Percentiles rank a stretch among this genome's conserved stretches.
These are phyloP conservation scores for Umbelopsis ramanniana DNA, from an alignment of 192 early-diverging fungal species.

Conservation along the genomic window DNA sequence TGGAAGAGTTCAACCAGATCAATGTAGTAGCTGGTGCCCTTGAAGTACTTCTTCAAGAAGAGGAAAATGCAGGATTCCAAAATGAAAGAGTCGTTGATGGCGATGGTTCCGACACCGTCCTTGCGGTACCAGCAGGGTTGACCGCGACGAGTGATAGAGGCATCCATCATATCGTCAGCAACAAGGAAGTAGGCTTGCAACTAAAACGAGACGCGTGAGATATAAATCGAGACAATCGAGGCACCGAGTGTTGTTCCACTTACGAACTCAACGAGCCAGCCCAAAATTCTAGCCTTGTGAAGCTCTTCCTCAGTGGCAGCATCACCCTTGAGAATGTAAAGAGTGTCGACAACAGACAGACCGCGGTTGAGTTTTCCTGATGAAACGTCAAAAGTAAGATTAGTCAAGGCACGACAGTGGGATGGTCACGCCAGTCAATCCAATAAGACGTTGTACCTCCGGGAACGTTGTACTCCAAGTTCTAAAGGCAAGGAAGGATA, in stretches of 20 bases:
- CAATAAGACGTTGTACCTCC: constrained; percentile 51
- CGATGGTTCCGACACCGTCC: constrained; percentile 82
- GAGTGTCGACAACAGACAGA: constrained; percentile 89
- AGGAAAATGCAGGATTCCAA: constrained; percentile 92
- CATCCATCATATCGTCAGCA: constrained; percentile 99
- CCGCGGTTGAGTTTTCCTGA: constrained; percentile 98
- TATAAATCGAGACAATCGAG: neutral
- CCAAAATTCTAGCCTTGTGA: constrained; percentile 86
- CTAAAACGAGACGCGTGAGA: constrained; percentile 46
- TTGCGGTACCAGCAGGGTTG: constrained; percentile 96
- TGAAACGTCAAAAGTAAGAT: neutral
- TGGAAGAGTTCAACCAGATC: constrained; percentile 95
- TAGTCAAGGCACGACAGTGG: neutral
- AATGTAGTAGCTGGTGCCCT: constrained; percentile 80
- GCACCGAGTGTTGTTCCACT: constrained; percentile 13
- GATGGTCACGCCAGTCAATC: neutral
- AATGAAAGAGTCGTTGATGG: constrained; percentile 97
- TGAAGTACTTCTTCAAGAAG: constrained; percentile 95
- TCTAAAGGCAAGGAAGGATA: constrained; percentile 24
- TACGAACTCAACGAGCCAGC: constrained; percentile 95
- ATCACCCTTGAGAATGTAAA: constrained; percentile 79
- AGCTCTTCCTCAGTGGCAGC: constrained; percentile 78
- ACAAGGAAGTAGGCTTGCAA: constrained; percentile 99
- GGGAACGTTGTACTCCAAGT: constrained; percentile 59
- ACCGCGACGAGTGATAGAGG: constrained; percentile 92